Base-by-base conservation (phyloP, 1,139 yeast genomes). In the Yamadazyma trypodendri region DNA sequence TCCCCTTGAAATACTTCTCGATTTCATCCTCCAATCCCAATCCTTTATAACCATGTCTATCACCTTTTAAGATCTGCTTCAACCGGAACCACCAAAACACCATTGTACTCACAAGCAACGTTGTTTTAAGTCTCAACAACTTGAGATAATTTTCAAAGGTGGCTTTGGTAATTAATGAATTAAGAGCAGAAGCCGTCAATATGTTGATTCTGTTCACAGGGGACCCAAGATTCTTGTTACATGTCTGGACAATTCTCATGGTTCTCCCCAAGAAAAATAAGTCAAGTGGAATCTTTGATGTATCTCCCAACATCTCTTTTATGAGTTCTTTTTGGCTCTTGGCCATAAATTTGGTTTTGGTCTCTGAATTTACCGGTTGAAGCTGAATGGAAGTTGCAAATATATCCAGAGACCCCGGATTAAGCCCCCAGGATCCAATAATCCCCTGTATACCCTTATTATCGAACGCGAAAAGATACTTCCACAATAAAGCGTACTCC, bases 161-260 rank as follows among this genome's bases (percentile, higher is more conserved):
- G 23, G 47, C 40, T 11, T 46, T 41, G 20, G 36, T 22, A 3
- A 44, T 42, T 43, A 51, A 50, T n/a, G 61, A 50, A 39, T 53
- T 50, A 6, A 68, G 51, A 43, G 86, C 84, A 42, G 77, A 77
- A 24, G 60, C 56, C 1, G 87, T 85, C 43, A 85, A 65, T 31
- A 81, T 54, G 43, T 80, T 79, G 48, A 85, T 63, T 39, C 94
- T 65, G 54, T 85, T 85, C 13, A 84, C 84, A 0, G 92, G 92
- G 15, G 87, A 77, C 3, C 84, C 88, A 55, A 77, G 77, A 37
- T 63, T 64, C 46, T 77, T 78, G 54, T 85, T 85, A 48, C 82
- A 60, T 27, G 80, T 81, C 55, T 84, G 92, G 38, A 85, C 73
- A 66, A 84, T 83, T 41, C 90, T 64, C 83, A 82, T 81, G 9